Conservation (phyloP, 441 rosid genomes). For the Adansonia rubrostipa region DNA sequence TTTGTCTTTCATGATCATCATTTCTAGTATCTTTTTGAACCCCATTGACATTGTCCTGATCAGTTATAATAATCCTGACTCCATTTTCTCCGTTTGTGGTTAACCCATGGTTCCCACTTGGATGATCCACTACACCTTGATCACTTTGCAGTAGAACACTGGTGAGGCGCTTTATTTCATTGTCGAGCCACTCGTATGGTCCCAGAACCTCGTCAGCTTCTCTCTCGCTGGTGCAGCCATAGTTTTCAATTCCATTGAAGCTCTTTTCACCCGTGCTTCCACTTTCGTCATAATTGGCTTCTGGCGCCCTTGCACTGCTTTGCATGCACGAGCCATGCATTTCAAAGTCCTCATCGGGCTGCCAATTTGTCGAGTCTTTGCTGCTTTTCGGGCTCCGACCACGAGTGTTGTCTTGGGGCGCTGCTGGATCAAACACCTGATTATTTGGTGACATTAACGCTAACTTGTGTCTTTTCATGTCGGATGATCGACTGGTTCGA, state of each 20-base stretch:
- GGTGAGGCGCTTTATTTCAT: constrained; percentile 65
- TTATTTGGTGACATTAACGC: constrained; percentile 30
- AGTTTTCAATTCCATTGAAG: constrained; percentile 4
- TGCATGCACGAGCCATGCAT: constrained; percentile 27
- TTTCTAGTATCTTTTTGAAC: constrained; percentile 24
- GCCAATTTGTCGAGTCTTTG: background rate
- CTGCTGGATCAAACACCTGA: constrained; percentile 16
- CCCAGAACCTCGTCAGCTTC: constrained; percentile 45
- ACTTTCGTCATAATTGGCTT: constrained; percentile 4
- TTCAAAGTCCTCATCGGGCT: background rate
- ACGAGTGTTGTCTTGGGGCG: background rate
- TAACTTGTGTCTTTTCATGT: constrained; percentile 49
- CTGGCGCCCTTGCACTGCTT: constrained; percentile 13
- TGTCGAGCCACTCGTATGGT: constrained; percentile 76
- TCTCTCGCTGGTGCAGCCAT: constrained; percentile 19
- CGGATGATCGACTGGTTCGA: constrained; percentile 48
- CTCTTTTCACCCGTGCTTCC: constrained; percentile 19
- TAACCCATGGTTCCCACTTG: constrained; percentile 24
- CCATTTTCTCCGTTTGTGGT: constrained; percentile 33
- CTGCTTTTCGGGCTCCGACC: background rate
- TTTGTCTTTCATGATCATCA: constrained; percentile 30
- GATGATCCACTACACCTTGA: constrained; percentile 21
- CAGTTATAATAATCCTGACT: constrained; percentile 27
- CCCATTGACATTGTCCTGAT: constrained; percentile 26
- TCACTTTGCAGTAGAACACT: constrained; percentile 32